Evolutionary conservation across 306 rosid species (phyloP).

Genomic region (Begonia peltatifolia): DNA sequence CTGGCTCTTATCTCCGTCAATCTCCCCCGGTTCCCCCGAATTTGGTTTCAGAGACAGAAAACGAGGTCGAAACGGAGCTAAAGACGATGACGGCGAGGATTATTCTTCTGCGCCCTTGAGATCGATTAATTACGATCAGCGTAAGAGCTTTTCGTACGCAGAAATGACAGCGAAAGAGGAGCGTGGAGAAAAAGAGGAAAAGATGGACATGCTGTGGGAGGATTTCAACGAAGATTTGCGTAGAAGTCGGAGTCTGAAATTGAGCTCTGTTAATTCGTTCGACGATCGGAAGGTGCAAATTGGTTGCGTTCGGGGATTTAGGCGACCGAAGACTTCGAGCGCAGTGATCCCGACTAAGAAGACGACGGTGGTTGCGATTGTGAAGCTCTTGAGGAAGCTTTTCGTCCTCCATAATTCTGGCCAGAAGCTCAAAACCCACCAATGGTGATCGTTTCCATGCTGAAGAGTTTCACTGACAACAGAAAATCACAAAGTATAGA

Average conservation of each 20-base stretch:
- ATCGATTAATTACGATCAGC: background rate
- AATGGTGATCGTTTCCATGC: background rate
- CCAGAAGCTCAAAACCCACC: slow-evolving; percentile 9
- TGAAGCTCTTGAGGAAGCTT: slow-evolving; percentile 11
- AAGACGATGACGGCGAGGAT: background rate
- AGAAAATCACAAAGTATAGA: too few species aligned
- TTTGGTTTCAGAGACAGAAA: background rate
- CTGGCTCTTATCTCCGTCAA: slow-evolving; percentile 7
- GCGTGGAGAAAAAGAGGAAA: background rate
- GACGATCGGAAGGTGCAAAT: slow-evolving; percentile 7
- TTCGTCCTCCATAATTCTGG: slow-evolving; percentile 8
- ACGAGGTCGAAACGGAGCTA: background rate
- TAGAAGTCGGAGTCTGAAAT: slow-evolving; percentile 8
- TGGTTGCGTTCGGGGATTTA: background rate
- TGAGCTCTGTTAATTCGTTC: slow-evolving; percentile 5
- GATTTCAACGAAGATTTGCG: slow-evolving; percentile 10
- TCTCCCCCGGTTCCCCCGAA: slow-evolving; percentile 4
- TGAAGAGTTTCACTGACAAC: too few species aligned
- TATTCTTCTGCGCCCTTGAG: background rate
- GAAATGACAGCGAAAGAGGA: background rate
- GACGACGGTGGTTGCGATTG: slow-evolving; percentile 3
- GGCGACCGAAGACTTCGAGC: background rate
- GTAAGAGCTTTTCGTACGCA: slow-evolving; percentile 5
- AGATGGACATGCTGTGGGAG: slow-evolving; percentile 13
- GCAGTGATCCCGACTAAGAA: slow-evolving; percentile 4